Base-by-base conservation (phyloP, 2,329 filamentous ascomycete species). In the Pyrenophora seminiperda region DNA sequence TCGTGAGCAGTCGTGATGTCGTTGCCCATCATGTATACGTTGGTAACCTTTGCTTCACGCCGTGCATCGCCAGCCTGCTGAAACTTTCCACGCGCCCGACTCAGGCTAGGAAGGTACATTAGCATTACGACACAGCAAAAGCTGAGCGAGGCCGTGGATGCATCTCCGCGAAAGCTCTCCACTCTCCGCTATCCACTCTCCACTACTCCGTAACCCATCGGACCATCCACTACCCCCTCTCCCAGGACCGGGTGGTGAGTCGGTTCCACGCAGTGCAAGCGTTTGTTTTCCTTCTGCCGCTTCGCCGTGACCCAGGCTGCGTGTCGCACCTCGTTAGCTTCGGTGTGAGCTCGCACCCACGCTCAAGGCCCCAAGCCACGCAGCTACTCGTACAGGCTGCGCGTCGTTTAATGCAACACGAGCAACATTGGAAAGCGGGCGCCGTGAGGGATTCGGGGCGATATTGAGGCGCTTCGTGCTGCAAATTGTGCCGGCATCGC, bases 241-340 rank as follows among this genome's bases (percentile, higher is more conserved):
- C 22, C 44, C 43, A 47, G 41, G 50, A 34, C 33, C 43, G 31
- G 40, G 24, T 38, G 37, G 47, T 62, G 54, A 57, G 53, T 59
- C 51, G 46, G 57, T 61, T 61, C 59, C 50, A 59, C 37, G 54
- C 47, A 50, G 33, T 44, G 27, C 34, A 34, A 47, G 41, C 42
- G 47, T 57, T 49, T 60, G 47, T 50, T 53, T 50, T 58, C 41
- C 54, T 38, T 53, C 44, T 51, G 52, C 52, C 53, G 53, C 55
- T 55, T 46, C 43, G 48, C 50, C 14, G 34, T 53, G 50, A 54
- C 27, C 53, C 49, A 41, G 44, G 24, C 42, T 55, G 44, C 44
- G 47, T 52, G 54, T 59, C 54, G 53, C 54, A 58, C 50, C 41
- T 47, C 41, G 49, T 48, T 45, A 50, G 56, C 52, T 50, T 50